Percentiles rank a stretch among this genome's conserved stretches.
Conservation (phyloP, 2,329 filamentous ascomycete genomes). For the Nemania sp. region DNA sequence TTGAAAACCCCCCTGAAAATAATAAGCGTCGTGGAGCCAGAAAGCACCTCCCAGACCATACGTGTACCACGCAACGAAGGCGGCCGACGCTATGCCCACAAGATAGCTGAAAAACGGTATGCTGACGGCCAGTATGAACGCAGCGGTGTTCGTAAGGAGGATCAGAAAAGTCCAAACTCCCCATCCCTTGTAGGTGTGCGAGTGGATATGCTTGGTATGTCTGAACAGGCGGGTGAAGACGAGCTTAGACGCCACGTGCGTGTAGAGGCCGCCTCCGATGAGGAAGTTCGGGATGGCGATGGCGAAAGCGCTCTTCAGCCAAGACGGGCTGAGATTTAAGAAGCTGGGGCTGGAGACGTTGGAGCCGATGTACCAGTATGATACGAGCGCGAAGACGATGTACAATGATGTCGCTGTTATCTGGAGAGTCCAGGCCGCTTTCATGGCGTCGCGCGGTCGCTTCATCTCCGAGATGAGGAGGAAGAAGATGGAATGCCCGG, state of each 20-base stretch:
- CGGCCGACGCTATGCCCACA: slow-evolving; percentile 52
- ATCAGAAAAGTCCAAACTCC: slow-evolving; percentile 50
- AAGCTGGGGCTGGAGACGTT: slow-evolving; percentile 52
- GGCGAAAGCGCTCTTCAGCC: slow-evolving; percentile 55
- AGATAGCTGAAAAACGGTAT: slow-evolving; percentile 59
- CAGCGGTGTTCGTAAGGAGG: slow-evolving; percentile 49
- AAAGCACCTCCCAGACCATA: slow-evolving; percentile 57
- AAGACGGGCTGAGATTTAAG: slow-evolving; percentile 48
- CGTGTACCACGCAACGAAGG: slow-evolving; percentile 59
- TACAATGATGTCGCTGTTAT: slow-evolving; percentile 54
- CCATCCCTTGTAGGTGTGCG: slow-evolving; percentile 52
- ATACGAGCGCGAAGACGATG: slow-evolving; percentile 53
- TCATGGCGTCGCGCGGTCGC: slow-evolving; percentile 53
- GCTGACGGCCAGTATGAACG: slow-evolving; percentile 49
- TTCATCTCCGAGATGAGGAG: slow-evolving; percentile 58
- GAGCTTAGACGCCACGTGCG: slow-evolving; percentile 55
- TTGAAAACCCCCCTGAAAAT: slow-evolving; percentile 44
- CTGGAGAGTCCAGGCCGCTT: slow-evolving; percentile 54
- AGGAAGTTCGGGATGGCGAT: slow-evolving; percentile 55
- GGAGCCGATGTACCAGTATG: slow-evolving; percentile 54
- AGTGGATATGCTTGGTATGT: slow-evolving; percentile 49
- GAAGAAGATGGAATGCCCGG: slow-evolving; percentile 59
- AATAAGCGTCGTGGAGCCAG: slow-evolving; percentile 54
- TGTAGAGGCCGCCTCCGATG: slow-evolving; percentile 53
- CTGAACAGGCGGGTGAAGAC: slow-evolving; percentile 55